Percentiles rank a stretch among this genome's conserved stretches.
phyloP scores from a whole-genome alignment of 495 filamentous ascomycete species.

The Baudoinia panamericana region DNA sequence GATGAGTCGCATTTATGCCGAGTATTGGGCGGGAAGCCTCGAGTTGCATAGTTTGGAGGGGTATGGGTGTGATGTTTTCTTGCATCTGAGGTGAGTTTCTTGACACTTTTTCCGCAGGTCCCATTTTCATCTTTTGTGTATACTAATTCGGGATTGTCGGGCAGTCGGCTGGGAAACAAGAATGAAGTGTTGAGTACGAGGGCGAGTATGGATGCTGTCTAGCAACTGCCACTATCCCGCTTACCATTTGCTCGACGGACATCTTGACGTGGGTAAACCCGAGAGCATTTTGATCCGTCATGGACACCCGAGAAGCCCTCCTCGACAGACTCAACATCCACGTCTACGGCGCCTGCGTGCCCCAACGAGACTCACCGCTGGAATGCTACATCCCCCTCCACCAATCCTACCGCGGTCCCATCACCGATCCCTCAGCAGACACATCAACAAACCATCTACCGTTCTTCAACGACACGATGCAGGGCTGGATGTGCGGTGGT shows the following conservation, averaged over 20 bases:
- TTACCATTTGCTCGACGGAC: not conserved
- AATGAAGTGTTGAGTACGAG: slow-evolving; percentile 88
- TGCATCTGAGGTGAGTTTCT: too few species aligned
- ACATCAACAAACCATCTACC: too few species aligned
- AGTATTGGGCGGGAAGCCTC: slow-evolving; percentile 94
- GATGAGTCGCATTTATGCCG: slow-evolving; percentile 87
- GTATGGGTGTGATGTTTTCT: slow-evolving; percentile 93
- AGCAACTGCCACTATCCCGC: slow-evolving; percentile 23
- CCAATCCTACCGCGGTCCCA: too few species aligned
- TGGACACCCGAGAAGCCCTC: slow-evolving; percentile 5
- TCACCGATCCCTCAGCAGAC: too few species aligned
- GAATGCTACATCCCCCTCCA: slow-evolving; percentile 7
- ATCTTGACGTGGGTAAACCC: too few species aligned
- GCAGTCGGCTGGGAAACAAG: slow-evolving; percentile 92
- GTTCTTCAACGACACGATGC: not conserved
- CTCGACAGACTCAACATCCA: slow-evolving; percentile 6
- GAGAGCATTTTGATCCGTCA: too few species aligned
- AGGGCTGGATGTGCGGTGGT: not conserved
- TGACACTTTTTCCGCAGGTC: too few species aligned
- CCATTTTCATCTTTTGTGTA: too few species aligned
- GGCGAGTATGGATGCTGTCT: slow-evolving; percentile 81
- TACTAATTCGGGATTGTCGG: too few species aligned
- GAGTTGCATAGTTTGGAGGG: slow-evolving; percentile 90
- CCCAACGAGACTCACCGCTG: slow-evolving; percentile 3
- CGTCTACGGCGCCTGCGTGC: slow-evolving; percentile 5